Conservation (phyloP, 345 rosid genomes). For the Excoecaria agallocha region DNA sequence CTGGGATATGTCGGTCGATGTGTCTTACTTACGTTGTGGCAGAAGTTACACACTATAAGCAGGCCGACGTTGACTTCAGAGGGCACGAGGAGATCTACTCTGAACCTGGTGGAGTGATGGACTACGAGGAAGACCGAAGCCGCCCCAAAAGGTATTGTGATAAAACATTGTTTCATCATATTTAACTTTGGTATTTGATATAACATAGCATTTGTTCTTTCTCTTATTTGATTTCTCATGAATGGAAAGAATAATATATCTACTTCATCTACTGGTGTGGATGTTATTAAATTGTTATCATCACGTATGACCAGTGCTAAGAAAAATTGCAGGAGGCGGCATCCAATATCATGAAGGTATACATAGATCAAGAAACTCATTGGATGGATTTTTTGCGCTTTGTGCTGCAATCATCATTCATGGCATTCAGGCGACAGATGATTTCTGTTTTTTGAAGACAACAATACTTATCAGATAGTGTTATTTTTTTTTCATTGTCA, state of each 20-base stretch:
- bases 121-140: conserved; percentile 85
- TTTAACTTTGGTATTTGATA: neutral
- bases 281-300: neutral
- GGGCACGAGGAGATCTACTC: conserved; percentile 87
- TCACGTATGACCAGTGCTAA: conserved; percentile 4
- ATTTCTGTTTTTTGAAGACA: conserved; percentile 26
- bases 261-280: neutral
- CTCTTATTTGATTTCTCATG: neutral
- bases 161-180: conserved; percentile 6
- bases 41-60: conserved; percentile 96
- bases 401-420: conserved; percentile 36
- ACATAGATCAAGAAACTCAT: conserved; percentile 26
- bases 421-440: conserved; percentile 25
- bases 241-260: neutral
- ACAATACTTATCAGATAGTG: conserved; percentile 15
- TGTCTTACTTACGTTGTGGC: conserved; percentile 99
- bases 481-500: conserved; percentile 25
- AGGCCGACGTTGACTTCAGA: conserved; percentile 83
- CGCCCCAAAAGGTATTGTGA: conserved; percentile 79
- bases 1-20: conserved; percentile 68
- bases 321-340: conserved; percentile 67
- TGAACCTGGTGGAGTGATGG: conserved; percentile 99
- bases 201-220: neutral
- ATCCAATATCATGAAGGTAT: conserved; percentile 54
- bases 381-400: conserved; percentile 9